Conservation (phyloP, 2,329 filamentous ascomycete species). For the Cladosporium sp. region DNA sequence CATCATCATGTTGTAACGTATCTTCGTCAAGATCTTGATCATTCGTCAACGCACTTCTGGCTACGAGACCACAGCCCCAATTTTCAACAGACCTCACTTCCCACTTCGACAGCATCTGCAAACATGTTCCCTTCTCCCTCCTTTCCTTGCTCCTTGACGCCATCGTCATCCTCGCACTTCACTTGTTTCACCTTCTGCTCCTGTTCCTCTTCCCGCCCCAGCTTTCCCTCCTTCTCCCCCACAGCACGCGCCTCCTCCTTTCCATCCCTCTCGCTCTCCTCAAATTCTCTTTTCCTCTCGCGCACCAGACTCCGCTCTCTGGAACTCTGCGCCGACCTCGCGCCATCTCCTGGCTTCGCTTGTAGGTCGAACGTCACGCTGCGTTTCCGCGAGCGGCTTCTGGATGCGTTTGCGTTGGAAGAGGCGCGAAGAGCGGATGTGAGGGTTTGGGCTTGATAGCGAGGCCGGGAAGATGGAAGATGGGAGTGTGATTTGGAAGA, state of each 20-base stretch:
- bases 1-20: no score
- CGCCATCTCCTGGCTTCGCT: neutral
- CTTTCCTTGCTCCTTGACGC: no score
- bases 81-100: no score
- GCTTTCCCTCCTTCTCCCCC: neutral
- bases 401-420: neutral
- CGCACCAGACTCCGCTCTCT: neutral
- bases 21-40: no score
- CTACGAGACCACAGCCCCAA: no score
- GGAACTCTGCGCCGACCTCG: neutral
- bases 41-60: no score
- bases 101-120: no score
- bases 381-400: neutral
- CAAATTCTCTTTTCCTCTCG: neutral
- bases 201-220: no score
- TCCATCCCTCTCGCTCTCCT: neutral
- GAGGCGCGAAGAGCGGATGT: neutral
- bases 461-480: neutral
- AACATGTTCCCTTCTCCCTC: no score
- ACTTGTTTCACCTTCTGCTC: no score
- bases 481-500: neutral
- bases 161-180: no score
- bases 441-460: neutral
- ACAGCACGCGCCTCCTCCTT: neutral
- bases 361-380: conserved; percentile 5